Percentiles rank a stretch among this genome's conserved stretches.
phyloP scores from a whole-genome alignment of 495 filamentous ascomycete species.

The Annulohypoxylon nitens region DNA sequence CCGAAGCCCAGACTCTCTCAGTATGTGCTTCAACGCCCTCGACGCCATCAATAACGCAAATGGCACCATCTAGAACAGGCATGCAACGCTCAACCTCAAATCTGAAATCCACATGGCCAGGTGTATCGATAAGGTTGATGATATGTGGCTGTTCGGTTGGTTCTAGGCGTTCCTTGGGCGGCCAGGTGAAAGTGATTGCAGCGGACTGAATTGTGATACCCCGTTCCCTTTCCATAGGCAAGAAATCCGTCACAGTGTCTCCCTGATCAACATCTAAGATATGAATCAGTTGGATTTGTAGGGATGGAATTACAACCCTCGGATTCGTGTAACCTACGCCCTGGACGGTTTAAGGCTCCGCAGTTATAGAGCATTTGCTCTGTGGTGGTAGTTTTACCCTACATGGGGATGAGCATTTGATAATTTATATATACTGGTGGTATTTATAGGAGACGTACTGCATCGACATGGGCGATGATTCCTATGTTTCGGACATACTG shows the following conservation, averaged over 20 bases:
- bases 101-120: constrained; percentile 97
- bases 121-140: constrained; percentile 97
- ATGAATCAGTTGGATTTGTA: constrained; percentile 33
- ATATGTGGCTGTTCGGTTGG: constrained; percentile 59
- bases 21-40: constrained; percentile 98
- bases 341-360: constrained; percentile 86
- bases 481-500: constrained; percentile 89
- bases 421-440: constrained; percentile 15
- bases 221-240: constrained; percentile 91
- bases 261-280: constrained; percentile 92
- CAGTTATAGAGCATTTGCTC: constrained; percentile 99
- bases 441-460: constrained; percentile 65
- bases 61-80: constrained; percentile 92
- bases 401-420: constrained; percentile 14
- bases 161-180: constrained; percentile 51
- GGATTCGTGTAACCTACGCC: constrained; percentile 67
- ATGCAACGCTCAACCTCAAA: constrained; percentile 96
- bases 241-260: constrained; percentile 96
- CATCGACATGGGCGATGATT: constrained; percentile 99
- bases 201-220: constrained; percentile 99
- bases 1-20: constrained; percentile 95
- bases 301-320: neutral
- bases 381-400: constrained; percentile 99
- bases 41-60: constrained; percentile 96
- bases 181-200: constrained; percentile 94